Base-by-base conservation (phyloP, 1,284 basidiomycete species). In the Mrakiaceae sp. region DNA sequence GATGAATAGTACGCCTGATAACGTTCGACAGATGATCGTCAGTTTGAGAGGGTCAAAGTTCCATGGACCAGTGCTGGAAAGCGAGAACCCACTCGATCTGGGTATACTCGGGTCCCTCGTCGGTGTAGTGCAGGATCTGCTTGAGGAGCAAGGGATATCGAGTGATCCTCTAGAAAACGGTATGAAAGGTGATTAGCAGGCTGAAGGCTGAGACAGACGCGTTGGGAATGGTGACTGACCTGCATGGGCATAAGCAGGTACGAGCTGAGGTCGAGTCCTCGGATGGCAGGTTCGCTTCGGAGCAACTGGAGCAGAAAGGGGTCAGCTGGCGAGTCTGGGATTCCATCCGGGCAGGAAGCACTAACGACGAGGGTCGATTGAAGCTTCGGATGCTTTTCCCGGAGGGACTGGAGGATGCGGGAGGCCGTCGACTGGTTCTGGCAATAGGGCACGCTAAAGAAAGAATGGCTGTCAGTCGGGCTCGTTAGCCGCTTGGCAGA, bases 241-340 rank as follows among this genome's bases (percentile, higher is more conserved):
- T 71, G 74, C 92, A 90, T 97, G 0, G 94, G 94, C 16, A 86
- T 86, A 5, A 98, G 83, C 48, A 98, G 76, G 75, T 93, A 97
- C 69, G 88, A 90, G 1, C 90, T 90, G 6, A 98, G 77, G 72
- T 97, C 93, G 11, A 98, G 78, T 69, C 87, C 91, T 60, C 93
- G 81, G 4, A 87, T 85, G 1, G 82, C 76, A 1, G 89, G 86
- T 69, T 90, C 84, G 40, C 81, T 81, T 61, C 87, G 81, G 12
- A 91, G 78, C 49, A 77, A 78, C 86, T 89, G 68, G 6, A 39
- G 9, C n/a, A 60, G 39, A 27, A 6, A 5, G 14, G 14, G 42
- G 43, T 44, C 8, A 43, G 53, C 10, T 12, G n/a, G 14, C 6
- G 40, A 42, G 14, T 71, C 71, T 12, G 73, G 65, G 46, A 76